Conservation (phyloP, 2,329 filamentous ascomycete genomes). For the Tolypocladium album region DNA sequence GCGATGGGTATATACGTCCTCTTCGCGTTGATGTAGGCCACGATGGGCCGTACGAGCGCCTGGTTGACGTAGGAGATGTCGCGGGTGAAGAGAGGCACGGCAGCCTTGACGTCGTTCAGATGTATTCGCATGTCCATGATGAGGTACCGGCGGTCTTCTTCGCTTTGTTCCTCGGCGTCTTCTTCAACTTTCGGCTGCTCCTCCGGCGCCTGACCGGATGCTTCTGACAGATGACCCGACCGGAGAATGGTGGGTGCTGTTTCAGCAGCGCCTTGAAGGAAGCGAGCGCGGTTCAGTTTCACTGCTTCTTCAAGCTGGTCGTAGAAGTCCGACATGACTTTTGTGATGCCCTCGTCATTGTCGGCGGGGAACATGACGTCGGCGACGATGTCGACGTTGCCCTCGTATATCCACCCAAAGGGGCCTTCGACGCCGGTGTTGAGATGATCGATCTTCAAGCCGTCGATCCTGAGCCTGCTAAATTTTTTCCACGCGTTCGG, state of each 20-base stretch:
- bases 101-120: constrained; percentile 87
- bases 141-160: constrained; percentile 65
- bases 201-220: constrained; percentile 6
- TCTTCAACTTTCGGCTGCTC: constrained; percentile 5
- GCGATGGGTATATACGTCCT: constrained; percentile 92
- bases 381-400: constrained; percentile 90
- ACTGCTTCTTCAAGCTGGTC: constrained; percentile 91
- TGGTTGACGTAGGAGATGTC: constrained; percentile 95
- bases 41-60: constrained; percentile 86
- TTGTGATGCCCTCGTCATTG: constrained; percentile 76
- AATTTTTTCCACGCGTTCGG: constrained; percentile 87
- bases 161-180: constrained; percentile 5
- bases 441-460: constrained; percentile 87
- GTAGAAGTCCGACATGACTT: constrained; percentile 95
- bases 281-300: constrained; percentile 59
- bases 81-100: constrained; percentile 83
- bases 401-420: constrained; percentile 96
- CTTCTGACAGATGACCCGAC: constrained; percentile 22
- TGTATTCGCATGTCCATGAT: constrained; percentile 94
- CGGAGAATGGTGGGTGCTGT: constrained; percentile 15
- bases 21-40: constrained; percentile 95
- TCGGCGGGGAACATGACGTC: constrained; percentile 93
- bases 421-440: constrained; percentile 89
- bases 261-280: constrained; percentile 39
- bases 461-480: constrained; percentile 83